Evolutionary conservation across 169 alveolate genomes (phyloP).

Genomic region (Cryptosporidium viatorum): DNA sequence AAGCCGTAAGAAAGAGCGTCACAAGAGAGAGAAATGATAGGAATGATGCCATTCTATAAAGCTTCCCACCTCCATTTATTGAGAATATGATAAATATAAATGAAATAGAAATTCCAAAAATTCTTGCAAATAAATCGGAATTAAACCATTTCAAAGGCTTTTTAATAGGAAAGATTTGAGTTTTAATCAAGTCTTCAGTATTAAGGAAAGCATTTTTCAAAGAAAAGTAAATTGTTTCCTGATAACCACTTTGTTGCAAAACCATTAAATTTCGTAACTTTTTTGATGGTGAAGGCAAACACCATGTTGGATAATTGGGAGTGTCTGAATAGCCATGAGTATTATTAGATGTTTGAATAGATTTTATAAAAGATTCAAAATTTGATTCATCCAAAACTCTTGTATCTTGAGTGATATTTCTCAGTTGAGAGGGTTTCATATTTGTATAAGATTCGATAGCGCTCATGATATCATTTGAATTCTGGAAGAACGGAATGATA

Average conservation of each 20-base stretch:
- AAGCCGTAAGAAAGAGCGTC: constrained; percentile 38
- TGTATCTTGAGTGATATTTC: neutral
- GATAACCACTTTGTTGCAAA: constrained; percentile 31
- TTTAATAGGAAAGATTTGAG: constrained; percentile 27
- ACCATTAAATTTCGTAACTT: constrained; percentile 37
- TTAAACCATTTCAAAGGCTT: constrained; percentile 12
- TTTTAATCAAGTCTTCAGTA: neutral
- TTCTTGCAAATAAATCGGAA: constrained; percentile 21
- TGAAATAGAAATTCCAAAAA: constrained; percentile 27
- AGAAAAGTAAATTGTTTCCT: constrained; percentile 23
- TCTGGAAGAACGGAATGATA: constrained; percentile 13
- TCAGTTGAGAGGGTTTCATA: neutral
- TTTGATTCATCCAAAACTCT: neutral
- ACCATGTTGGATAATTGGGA: constrained; percentile 39
- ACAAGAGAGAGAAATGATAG: constrained; percentile 51
- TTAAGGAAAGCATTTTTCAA: neutral
- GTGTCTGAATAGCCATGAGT: neutral
- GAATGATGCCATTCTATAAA: constrained; percentile 23
- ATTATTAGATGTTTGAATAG: neutral
- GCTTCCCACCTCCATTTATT: constrained; percentile 45
- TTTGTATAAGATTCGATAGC: neutral
- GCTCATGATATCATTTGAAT: neutral
- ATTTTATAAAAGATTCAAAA: neutral
- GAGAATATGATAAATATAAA: constrained; percentile 20
- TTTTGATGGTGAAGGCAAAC: constrained; percentile 53